Conservation (phyloP, 2,329 filamentous ascomycete species). For the Chrysoporthe cubensis region DNA sequence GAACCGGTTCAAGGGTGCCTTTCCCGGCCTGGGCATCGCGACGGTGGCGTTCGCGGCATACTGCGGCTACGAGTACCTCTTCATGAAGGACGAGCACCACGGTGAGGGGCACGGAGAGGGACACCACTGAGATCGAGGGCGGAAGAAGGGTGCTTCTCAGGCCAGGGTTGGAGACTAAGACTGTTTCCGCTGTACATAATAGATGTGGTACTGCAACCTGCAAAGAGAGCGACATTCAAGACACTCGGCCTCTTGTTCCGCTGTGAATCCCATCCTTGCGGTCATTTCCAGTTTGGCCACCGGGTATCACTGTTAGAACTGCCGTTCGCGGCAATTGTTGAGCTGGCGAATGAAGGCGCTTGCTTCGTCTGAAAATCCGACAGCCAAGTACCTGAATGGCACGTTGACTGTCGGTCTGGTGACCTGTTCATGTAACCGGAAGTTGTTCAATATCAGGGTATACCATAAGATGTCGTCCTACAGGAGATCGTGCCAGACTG, state of each 20-base stretch:
- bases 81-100: conserved; percentile 73
- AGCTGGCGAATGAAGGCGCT: too few relatives aligned
- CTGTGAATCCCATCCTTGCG: neutral
- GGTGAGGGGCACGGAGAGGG: conserved; percentile 56
- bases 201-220: conserved; percentile 8
- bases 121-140: conserved; percentile 54
- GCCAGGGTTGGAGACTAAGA: neutral
- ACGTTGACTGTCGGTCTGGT: neutral
- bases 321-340: too few relatives aligned
- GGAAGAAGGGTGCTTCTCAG: neutral
- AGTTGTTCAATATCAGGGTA: neutral
- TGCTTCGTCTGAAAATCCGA: neutral
- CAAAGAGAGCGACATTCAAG: conserved; percentile 3
- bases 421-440: neutral
- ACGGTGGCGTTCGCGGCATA: conserved; percentile 90
- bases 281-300: neutral
- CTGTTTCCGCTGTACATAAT: conserved; percentile 23
- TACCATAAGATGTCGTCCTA: neutral
- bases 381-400: neutral
- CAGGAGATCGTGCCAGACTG: neutral
- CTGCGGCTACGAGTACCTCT: conserved; percentile 86
- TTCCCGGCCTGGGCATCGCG: conserved; percentile 92
- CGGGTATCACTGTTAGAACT: neutral
- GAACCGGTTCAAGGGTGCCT: conserved; percentile 84
- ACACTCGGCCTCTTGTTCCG: neutral